These are phyloP conservation scores for Castanea mollissima DNA, from an alignment of 306 rosid species.

Conservation along the genomic window DNA sequence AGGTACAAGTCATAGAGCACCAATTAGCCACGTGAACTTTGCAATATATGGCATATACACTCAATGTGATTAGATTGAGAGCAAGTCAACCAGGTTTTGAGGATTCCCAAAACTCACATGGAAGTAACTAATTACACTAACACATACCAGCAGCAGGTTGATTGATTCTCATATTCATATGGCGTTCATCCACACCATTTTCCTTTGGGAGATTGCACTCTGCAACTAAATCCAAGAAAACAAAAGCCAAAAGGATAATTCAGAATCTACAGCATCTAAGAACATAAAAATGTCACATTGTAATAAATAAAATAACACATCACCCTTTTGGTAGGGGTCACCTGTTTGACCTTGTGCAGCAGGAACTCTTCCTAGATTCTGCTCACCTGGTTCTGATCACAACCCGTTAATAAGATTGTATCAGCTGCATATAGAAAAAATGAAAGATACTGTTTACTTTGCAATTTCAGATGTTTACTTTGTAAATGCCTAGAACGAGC, in stretches of 20 bases:
- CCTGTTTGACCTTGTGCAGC: slow-evolving; percentile 7
- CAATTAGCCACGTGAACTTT: too few species aligned
- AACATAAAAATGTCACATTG: background rate
- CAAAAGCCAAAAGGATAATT: slow-evolving; percentile 8
- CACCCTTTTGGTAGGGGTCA: background rate
- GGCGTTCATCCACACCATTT: slow-evolving; percentile 3
- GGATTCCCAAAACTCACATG: too few species aligned
- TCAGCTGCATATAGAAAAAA: too few species aligned
- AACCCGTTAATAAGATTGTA: background rate
- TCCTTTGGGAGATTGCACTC: slow-evolving; percentile 9
- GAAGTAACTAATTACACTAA: background rate
- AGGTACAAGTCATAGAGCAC: too few species aligned
- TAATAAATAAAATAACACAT: background rate
- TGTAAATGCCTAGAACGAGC: slow-evolving; percentile 13
- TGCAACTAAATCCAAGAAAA: slow-evolving; percentile 4
- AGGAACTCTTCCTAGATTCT: background rate
- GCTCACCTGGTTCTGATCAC: background rate
- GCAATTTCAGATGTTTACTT: slow-evolving; percentile 5
- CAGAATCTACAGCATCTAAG: background rate
- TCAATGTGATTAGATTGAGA: too few species aligned
- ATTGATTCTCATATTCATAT: background rate
- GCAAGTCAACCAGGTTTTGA: too few species aligned
- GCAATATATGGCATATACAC: too few species aligned
- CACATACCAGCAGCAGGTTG: slow-evolving; percentile 15
- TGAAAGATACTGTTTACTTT: background rate